Base-by-base conservation (phyloP, 2,329 filamentous ascomycete genomes). In the Sporothrix phasma region DNA sequence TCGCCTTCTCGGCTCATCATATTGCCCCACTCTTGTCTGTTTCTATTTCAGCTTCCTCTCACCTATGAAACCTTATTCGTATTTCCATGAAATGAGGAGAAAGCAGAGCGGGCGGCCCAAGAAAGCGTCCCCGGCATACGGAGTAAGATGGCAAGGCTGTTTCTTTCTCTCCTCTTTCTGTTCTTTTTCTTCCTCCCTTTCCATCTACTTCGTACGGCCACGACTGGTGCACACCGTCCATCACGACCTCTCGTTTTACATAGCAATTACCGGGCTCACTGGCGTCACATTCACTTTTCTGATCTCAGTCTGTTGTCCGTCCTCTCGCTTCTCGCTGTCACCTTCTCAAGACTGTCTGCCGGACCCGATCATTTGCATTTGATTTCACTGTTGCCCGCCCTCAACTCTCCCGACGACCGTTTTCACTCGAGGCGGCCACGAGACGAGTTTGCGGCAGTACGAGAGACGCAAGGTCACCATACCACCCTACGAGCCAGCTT, bases 401-500 rank as follows among this genome's bases (percentile, higher is more conserved):
- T 43, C 41, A 13, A n/a, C 41, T 43, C 17, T 5, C 41, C 13
- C 39, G 17, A 56, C 51, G 51, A 26, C 51, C 31, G 39, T 56
- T 31, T 19, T 31, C 31, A 56, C 39, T 7, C 29, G 31, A 37
- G n/a, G n/a, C 49, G 29, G 49, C 19, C 29, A 22, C 11, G 17
- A 22, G 26, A 26, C 39, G 24, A 46, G 26, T 61, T 37, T 61
- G 26, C 39, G n/a, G 26, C 15, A 61, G 37, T 61, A 61, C 58
- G 58, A 61, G 58, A 61, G 47, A 47, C 37, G 56, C 58, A 53
- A 26, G 46, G 47, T 31, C 41, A 29, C 47, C 37, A 43, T 22
- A 37, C 13, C 39, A 58, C 54, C 54, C 54, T 43, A n/a, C 26
- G 26, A 17, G 6, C 7, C n/a, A n/a, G n/a, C n/a, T n/a, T n/a